A percentile compares a stretch with the other conserved stretches of the same genome.
Conservation (phyloP, 202 grass and related monocot genomes). For the Eragrostis tef region DNA sequence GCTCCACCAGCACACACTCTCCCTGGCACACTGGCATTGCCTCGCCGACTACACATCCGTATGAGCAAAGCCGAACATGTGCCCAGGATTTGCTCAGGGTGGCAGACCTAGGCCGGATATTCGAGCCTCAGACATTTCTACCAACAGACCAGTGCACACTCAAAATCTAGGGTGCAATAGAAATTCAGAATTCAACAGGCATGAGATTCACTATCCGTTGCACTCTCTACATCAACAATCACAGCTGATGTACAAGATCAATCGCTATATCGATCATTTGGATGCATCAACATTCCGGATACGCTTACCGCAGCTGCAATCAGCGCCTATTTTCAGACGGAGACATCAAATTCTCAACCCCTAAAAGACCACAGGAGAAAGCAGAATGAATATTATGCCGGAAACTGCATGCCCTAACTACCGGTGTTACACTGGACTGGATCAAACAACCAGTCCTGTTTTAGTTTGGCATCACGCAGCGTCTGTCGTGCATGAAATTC, state of each 20-base stretch:
- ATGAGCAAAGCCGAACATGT: neutral
- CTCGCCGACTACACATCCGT: neutral
- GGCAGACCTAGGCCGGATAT: neutral
- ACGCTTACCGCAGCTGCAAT: neutral
- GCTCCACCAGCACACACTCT: constrained; percentile 1
- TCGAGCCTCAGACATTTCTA: neutral
- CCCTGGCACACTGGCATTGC: neutral
- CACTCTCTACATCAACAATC: neutral
- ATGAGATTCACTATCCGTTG: neutral
- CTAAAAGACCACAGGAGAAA: neutral
- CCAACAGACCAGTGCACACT: neutral
- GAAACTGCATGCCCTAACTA: neutral
- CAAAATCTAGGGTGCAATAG: constrained; percentile 1
- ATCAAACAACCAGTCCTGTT: too few species aligned
- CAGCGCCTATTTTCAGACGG: neutral
- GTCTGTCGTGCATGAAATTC: neutral
- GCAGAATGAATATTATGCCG: neutral
- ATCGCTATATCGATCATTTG: neutral
- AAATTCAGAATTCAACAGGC: neutral
- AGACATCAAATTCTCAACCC: neutral
- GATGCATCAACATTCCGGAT: neutral
- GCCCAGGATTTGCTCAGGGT: neutral
- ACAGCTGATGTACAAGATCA: neutral
- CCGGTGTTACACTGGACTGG: too few species aligned
- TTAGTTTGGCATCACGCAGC: neutral